Conservation (phyloP, 2,329 filamentous ascomycete species). For the Fusarium oligoseptatum region DNA sequence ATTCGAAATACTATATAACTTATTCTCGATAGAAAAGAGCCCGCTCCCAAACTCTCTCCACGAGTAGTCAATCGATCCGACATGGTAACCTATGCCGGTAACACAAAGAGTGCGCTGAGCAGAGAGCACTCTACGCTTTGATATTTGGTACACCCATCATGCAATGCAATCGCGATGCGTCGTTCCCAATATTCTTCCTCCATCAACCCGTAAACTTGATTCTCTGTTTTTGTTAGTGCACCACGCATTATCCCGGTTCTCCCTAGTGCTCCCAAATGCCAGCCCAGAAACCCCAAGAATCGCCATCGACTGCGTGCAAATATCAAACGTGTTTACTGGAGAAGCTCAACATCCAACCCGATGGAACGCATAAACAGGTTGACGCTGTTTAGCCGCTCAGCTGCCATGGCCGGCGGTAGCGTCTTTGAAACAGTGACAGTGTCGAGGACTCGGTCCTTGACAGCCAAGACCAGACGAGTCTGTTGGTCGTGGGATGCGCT, state of each 20-base stretch:
- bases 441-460: slow-evolving; percentile 98
- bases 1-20: slow-evolving; percentile 40
- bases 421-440: slow-evolving; percentile 92
- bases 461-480: slow-evolving; percentile 91
- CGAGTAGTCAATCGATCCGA: slow-evolving; percentile 23
- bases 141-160: slow-evolving; percentile 43
- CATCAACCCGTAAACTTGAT: slow-evolving; percentile 35
- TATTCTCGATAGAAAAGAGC: slow-evolving; percentile 31
- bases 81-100: slow-evolving; percentile 32
- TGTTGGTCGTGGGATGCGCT: slow-evolving; percentile 95
- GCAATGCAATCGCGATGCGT: slow-evolving; percentile 20
- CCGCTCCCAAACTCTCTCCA: slow-evolving; percentile 31
- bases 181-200: slow-evolving; percentile 38
- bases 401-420: slow-evolving; percentile 86
- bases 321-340: slow-evolving; percentile 53
- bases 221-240: slow-evolving; percentile 20
- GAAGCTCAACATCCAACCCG: slow-evolving; percentile 92
- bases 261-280: slow-evolving; percentile 41
- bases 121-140: slow-evolving; percentile 33
- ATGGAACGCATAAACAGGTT: slow-evolving; percentile 99
- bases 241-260: slow-evolving; percentile 36
- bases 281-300: slow-evolving; percentile 46
- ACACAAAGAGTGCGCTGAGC: slow-evolving; percentile 29
- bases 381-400: slow-evolving; percentile 87
- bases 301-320: slow-evolving; percentile 37